Base-by-base conservation (phyloP, 2,329 filamentous ascomycete species). In the Bipolaris bicolor region DNA sequence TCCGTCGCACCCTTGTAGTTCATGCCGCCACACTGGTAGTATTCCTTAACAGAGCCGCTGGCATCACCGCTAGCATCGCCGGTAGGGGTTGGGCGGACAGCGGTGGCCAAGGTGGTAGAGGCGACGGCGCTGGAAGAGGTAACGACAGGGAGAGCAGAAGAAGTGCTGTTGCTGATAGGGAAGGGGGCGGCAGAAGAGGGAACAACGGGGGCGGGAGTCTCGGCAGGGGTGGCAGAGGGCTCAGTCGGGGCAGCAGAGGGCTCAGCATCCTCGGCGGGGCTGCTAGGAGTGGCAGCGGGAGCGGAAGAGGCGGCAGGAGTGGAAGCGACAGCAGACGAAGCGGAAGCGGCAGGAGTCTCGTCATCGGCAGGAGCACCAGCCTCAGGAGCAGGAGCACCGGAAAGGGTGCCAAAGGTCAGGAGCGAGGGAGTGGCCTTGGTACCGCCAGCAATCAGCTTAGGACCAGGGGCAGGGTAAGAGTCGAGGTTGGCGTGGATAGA, bases 11-110 rank as follows among this genome's bases (percentile, higher is more conserved):
- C 80, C 15, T 66, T 76, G 60, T 68, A 81, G 59, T 68, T 73
- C 16, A 69, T 63, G 15, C 80, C 81, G 65, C 80, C 80, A 61
- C 81, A 82, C 63, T 80, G 80, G 34, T 62, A 62, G 57, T 62
- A 72, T 24, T 64, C 62, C 55, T 64, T 57, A 45, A 65, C 57
- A 22, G 50, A 37, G 22, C 57, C 59, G 13, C 60, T 56, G 24
- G 60, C 58, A 52, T 55, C 58, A 16, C 57, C 59, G 13, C 60
- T 56, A 26, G 60, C 58, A 52, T 53, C 58, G n/a, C 58, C 55
- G 13, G 64, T 70, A 26, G 66, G 54, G 43, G 58, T 51, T 5
- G 70, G 70, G 36, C 62, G 63, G 44, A 59, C 60, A n/a, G 60
- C 52, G 9, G 68, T 71, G 22, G 59, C 57, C 48, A 71, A 60